Percentiles rank a stretch among this genome's conserved stretches.
Conservation (phyloP, 2,329 filamentous ascomycete species). For the Colletotrichum melonis region DNA sequence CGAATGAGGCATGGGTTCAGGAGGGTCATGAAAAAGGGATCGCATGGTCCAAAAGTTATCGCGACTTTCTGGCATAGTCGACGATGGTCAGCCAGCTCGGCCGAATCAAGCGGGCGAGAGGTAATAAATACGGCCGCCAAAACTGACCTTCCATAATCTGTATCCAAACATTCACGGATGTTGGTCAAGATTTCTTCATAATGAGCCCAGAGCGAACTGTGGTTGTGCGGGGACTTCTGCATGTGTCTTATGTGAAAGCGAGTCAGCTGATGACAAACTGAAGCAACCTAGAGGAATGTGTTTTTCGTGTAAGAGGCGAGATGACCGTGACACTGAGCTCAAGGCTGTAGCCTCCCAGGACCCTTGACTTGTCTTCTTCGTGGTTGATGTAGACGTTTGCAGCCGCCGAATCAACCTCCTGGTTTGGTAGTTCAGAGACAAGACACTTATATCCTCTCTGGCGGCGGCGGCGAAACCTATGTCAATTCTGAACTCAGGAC, state of each 20-base stretch:
- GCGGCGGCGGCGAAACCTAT: not conserved
- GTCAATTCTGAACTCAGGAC: slow-evolving; percentile 52
- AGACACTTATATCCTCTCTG: not conserved
- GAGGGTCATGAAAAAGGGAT: slow-evolving; percentile 48
- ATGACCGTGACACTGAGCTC: slow-evolving; percentile 22
- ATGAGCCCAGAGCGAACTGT: slow-evolving; percentile 40
- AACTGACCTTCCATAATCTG: slow-evolving; percentile 22
- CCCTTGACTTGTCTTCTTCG: slow-evolving; percentile 16
- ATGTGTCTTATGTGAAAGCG: not conserved
- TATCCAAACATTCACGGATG: slow-evolving; percentile 51
- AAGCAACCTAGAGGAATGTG: slow-evolving; percentile 50
- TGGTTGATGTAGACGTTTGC: slow-evolving; percentile 48
- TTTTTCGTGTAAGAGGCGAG: slow-evolving; percentile 46
- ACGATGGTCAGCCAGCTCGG: slow-evolving; percentile 18
- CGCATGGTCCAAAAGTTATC: slow-evolving; percentile 44
- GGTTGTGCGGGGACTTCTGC: not conserved
- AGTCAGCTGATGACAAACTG: not conserved
- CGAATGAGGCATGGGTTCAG: no score
- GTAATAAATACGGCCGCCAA: not conserved
- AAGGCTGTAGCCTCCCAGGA: not conserved
- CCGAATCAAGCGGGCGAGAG: slow-evolving; percentile 18
- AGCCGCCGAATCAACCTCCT: slow-evolving; percentile 44
- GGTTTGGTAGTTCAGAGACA: slow-evolving; percentile 48
- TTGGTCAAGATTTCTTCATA: slow-evolving; percentile 43
- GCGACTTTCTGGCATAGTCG: slow-evolving; percentile 50